Evolutionary conservation across 2,329 filamentous ascomycete species (phyloP), one percentile per base, ranked within the genome.

Genomic region (Penicillium sp.): DNA sequence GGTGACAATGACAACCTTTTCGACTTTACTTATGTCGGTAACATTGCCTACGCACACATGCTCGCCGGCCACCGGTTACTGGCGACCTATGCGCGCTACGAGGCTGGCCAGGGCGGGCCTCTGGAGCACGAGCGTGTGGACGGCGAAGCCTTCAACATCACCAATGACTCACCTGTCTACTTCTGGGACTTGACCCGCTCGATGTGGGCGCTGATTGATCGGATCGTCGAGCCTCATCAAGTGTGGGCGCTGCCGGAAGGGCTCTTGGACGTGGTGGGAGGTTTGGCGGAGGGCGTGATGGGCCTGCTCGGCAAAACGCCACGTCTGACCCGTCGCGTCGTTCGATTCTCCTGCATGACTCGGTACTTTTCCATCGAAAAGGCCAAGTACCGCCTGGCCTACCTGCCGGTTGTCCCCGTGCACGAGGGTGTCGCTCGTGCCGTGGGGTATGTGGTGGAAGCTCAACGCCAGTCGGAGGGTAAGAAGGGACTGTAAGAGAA

Each of bases 151-250:
- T 91, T 97, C 74, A 83, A 95, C 72, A 81, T 97, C 63, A 93
- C 89, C 49, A 97, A 97, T 68, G 88, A 90, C 69, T 76, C 82
- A 58, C 91, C 91, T 4, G 77, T 94, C 18, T 91, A 91, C 67
- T 94, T 95, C 70, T 94, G 93, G 83, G 89, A 95, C 69, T 86
- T 94, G 65, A 82, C 86, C 50, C 79, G 88, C 36, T 82, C 83
- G 35, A 78, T 95, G 40, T 97, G 88, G 88, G 76, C 74, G 7
- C 56, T 73, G 26, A 70, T 72, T 26, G 70, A 66, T 34, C 70
- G 73, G 36, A 63, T 70, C 5, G 70, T 76, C 9, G 67, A 73
- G 51, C 68, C 70, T 6, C 42, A 65, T 4, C 57, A 73, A 48
- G 69, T 73, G 29, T 73, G 67, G 65, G 62, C 58, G 18, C 58